Evolutionary conservation across 768 basidiomycete genomes (phyloP).

Genomic region (Boletus sp.): DNA sequence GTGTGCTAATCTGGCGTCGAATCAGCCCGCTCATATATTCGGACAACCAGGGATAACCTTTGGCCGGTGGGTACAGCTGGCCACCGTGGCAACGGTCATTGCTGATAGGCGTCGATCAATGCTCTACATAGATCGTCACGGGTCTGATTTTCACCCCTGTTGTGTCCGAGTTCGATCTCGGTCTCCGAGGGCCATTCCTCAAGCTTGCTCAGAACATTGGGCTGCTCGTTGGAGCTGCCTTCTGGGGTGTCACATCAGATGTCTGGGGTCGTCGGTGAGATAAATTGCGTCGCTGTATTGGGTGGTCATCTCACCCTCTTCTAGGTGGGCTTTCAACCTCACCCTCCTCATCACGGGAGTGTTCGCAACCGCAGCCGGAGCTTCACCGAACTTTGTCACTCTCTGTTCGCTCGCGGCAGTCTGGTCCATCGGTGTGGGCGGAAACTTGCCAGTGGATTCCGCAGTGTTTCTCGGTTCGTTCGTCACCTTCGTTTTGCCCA

Average conservation of each 20-base stretch:
- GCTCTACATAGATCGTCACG: constrained; percentile 48
- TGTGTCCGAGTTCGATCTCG: constrained; percentile 61
- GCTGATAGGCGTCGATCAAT: neutral
- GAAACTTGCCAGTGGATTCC: constrained; percentile 72
- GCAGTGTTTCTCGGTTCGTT: constrained; percentile 67
- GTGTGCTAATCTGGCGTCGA: constrained; percentile 21
- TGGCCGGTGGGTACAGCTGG: constrained; percentile 55
- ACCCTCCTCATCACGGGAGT: constrained; percentile 65
- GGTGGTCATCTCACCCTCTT: constrained; percentile 5
- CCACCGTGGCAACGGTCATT: neutral
- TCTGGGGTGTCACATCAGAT: constrained; percentile 68
- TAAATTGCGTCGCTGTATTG: neutral
- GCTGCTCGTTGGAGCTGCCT: constrained; percentile 61
- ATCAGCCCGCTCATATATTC: neutral
- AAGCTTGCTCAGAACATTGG: constrained; percentile 72
- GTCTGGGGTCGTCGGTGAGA: constrained; percentile 65
- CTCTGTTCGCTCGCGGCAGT: constrained; percentile 52
- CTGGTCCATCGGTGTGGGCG: constrained; percentile 69
- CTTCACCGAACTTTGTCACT: constrained; percentile 48
- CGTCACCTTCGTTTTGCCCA: neutral
- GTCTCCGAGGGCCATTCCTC: constrained; percentile 56
- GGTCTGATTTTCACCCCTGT: constrained; percentile 63
- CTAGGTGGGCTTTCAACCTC: constrained; percentile 63
- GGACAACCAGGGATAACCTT: constrained; percentile 53
- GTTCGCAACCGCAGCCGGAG: constrained; percentile 63